Evolutionary conservation across 257 asterid species (phyloP), one percentile per base, ranked within the genome.

Genomic region (Nemophila menziesii): DNA sequence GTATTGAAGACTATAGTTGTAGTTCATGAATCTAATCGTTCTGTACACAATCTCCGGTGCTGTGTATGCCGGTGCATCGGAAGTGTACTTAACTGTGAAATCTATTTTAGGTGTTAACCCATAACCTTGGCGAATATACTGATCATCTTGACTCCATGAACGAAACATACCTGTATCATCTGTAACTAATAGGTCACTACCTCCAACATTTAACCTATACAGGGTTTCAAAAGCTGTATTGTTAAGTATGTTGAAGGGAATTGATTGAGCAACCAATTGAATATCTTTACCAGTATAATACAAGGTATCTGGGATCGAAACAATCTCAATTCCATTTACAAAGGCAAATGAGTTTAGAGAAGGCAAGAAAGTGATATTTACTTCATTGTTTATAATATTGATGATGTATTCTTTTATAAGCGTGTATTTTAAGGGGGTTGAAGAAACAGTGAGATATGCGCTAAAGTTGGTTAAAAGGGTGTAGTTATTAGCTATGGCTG

Each of bases 321-420:
- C 70, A 3, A 81, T 61, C 49, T 77, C 90, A 9, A 80, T 69
- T 27, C 87, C 93, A 33, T 80, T 80, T 7, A 80, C 42, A 26
- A 80, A 77, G 6, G 85, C 75, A 12, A 27, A 60, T 0, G 92
- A 73, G 11, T 63, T 44, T 1, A 52, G 44, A 16, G 52, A 29
- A 0, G 84, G 84, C 11, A 53, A 34, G 45, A 80, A 77, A 7
- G 78, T 68, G 0, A 79, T 1, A 18, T 49, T 54, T 8, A 72
- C 62, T 18, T 20, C 16, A 6, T 47, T 64, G 5, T 54, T 44
- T 8, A 17, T 41, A n/a, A 71, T 64, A 11, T 57, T 56, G 53
- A 70, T 20, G 4, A 80, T 39, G 46, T 51, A 71, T 39, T 71
- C 78, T 33, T 47, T 62, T 13, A 5, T 19, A 23, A 69, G 20